Conservation (phyloP, 495 filamentous ascomycete species). For the Xylaria intraflava region DNA sequence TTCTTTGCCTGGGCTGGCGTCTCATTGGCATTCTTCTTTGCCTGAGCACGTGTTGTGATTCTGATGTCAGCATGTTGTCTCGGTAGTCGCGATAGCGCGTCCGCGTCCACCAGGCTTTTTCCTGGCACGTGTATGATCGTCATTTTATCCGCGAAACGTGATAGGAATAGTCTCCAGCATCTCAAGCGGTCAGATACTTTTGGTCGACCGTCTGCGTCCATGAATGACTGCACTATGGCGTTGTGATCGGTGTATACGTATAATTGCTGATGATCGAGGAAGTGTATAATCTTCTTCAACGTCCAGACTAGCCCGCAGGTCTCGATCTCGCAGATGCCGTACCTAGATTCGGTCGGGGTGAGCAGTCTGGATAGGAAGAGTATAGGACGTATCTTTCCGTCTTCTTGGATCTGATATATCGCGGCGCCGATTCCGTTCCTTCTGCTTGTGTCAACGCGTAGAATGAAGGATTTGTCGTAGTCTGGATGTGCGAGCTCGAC, state of each 20-base stretch:
- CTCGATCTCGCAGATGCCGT: background rate
- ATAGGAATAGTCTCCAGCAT: background rate
- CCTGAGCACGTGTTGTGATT: background rate
- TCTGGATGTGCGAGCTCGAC: background rate
- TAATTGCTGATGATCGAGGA: background rate
- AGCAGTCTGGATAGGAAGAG: background rate
- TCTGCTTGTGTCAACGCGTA: background rate
- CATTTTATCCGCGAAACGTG: background rate
- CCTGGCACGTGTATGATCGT: background rate
- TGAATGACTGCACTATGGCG: background rate
- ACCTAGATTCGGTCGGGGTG: background rate
- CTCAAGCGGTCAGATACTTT: background rate
- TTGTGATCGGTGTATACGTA: background rate
- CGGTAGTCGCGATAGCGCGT: conserved; percentile 1
- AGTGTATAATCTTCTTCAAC: background rate
- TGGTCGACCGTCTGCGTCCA: background rate
- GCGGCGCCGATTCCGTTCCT: background rate
- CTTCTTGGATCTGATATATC: background rate
- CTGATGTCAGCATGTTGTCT: background rate
- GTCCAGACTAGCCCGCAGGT: background rate
- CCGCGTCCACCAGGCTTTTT: background rate
- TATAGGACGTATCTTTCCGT: background rate
- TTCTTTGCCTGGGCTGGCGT: too few relatives aligned
- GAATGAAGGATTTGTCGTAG: background rate
- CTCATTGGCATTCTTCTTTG: background rate